Percentiles rank a stretch among this genome's conserved stretches.
Conservation (phyloP, 306 rosid species). For the Abrus precatorius region DNA sequence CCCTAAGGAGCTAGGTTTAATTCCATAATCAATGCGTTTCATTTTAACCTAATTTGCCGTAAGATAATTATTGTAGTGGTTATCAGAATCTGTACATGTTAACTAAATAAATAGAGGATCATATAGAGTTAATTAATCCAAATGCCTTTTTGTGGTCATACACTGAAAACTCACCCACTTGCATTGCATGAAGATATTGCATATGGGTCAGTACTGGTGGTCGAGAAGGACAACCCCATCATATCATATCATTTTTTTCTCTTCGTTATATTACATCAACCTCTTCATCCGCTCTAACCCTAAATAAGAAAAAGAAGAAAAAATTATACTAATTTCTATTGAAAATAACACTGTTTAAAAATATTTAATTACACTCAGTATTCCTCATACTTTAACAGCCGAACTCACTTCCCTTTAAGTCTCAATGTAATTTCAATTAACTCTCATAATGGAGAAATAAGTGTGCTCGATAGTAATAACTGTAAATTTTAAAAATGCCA, state of each 20-base stretch:
- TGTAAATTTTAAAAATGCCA: too few species aligned
- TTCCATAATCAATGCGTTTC: slow-evolving; percentile 33
- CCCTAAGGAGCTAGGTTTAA: slow-evolving; percentile 39
- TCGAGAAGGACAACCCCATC: slow-evolving; percentile 39
- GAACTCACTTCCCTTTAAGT: too few species aligned
- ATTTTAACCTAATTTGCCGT: slow-evolving; percentile 3
- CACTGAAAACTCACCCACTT: slow-evolving; percentile 40
- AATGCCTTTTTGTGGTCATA: slow-evolving; percentile 42
- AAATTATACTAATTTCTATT: too few species aligned
- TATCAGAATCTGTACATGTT: slow-evolving; percentile 15
- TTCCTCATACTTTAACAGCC: too few species aligned
- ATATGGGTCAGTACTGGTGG: slow-evolving; percentile 33
- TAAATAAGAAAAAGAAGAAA: too few species aligned
- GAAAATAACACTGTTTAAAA: too few species aligned
- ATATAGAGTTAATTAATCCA: slow-evolving; percentile 2
- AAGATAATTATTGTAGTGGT: background rate
- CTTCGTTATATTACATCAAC: too few species aligned
- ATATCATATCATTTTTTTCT: background rate
- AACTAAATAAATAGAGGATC: slow-evolving; percentile 12
- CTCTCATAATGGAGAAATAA: too few species aligned
- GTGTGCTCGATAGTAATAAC: too few species aligned
- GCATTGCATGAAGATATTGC: slow-evolving; percentile 41
- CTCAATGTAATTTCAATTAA: too few species aligned
- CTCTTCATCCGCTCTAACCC: too few species aligned
- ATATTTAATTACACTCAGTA: too few species aligned